Evolutionary conservation across 495 filamentous ascomycete species (phyloP), one percentile per base, ranked within the genome.

Genomic region (Hyaloscypha variabilis): DNA sequence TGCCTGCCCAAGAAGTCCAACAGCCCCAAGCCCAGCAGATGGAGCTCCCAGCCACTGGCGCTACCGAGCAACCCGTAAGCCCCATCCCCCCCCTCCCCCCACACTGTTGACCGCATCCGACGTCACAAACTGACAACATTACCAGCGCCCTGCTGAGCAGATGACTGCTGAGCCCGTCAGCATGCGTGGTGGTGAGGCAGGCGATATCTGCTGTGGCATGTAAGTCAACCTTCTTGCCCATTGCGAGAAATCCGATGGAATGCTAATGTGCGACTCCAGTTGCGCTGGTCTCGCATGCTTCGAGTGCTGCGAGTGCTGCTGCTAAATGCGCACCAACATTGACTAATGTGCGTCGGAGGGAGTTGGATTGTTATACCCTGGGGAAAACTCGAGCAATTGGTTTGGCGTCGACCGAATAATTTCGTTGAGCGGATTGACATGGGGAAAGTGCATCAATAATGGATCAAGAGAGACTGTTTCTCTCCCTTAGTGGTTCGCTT

Each of bases 131-230:
- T 65, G 52, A 66, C 24, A 53, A 8, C 8, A 24, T 34, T 34
- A 21, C 63, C 19, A 72, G 70, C 64, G 65, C n/a, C 51, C 58
- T 29, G 59, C 42, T 24, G 67, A 70, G 52, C 62, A 66, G 34
- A 72, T 72, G 70, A 67, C 70, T 60, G 70, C 70, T 30, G 70
- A 72, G 63, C 70, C 70, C 13, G 65, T 70, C 13, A 52, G 53
- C 52, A 67, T 72, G 61, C 70, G 70, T 58, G 70, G 70, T 53
- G 70, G 70, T 66, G 67, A 25, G n/a, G 55, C 42, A 26, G 64
- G 51, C 19, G 66, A 60, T 31, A 8, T 72, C 42, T 72, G 70
- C 70, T 72, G 70, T 36, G 70, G 70, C 62, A 17, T 70, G 70
- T 72, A 63, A 65, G 70, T 70, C 17, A 17, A 46, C 25, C 6